Evolutionary conservation across 2,329 filamentous ascomycete species (phyloP).

Genomic region (Stagonosporopsis cucurbitacearum): DNA sequence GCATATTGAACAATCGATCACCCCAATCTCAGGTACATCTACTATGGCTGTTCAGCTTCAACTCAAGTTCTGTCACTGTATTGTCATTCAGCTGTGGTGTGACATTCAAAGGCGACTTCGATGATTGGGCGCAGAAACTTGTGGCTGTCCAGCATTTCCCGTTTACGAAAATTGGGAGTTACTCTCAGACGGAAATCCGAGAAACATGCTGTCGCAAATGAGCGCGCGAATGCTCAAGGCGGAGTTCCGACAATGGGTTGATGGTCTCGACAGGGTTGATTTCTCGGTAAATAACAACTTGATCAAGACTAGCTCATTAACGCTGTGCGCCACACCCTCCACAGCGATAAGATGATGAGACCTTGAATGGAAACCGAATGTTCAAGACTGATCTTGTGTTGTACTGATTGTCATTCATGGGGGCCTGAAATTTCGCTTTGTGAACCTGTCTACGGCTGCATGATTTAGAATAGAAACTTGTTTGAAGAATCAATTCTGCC

Average conservation of each 20-base stretch:
- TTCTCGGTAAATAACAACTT: not conserved
- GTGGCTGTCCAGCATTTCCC: too few relatives aligned
- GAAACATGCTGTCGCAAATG: not conserved
- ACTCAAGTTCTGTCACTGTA: not conserved
- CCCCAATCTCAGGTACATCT: not conserved
- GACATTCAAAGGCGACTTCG: not conserved
- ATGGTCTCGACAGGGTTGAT: too few relatives aligned
- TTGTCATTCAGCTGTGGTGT: not conserved
- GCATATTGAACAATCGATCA: not conserved
- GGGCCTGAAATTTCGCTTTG: too few relatives aligned
- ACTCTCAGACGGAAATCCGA: not conserved
- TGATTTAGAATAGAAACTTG: too few relatives aligned
- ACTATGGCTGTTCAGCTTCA: not conserved
- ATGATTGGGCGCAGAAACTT: not conserved
- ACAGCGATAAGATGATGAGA: not conserved
- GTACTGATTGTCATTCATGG: too few relatives aligned
- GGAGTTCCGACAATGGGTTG: too few relatives aligned
- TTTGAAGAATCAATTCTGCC: too few relatives aligned
- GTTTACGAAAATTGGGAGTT: too few relatives aligned
- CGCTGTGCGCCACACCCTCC: not conserved
- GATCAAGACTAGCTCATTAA: not conserved
- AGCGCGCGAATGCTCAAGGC: not conserved
- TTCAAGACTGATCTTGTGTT: too few relatives aligned
- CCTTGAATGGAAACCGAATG: too few relatives aligned
- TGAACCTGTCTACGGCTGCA: too few relatives aligned